Conservation (phyloP, 1,284 basidiomycete genomes). For the Tilletiopsis washingtonensis region DNA sequence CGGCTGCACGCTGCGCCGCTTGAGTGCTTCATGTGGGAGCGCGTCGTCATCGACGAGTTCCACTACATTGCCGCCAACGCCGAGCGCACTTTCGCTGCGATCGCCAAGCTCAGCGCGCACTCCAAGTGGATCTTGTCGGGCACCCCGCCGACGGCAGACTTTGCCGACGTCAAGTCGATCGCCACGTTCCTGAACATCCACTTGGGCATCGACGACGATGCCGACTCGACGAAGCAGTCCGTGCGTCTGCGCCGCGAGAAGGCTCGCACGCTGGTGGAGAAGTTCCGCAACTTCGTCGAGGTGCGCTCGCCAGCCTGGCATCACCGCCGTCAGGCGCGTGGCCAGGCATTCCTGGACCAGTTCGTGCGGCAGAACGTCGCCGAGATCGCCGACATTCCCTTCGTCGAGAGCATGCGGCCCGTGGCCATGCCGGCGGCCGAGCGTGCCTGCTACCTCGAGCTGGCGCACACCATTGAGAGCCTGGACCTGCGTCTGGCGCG, state of each 20-base stretch:
- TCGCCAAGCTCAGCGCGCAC: conserved; percentile 68
- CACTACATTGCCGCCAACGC: conserved; percentile 64
- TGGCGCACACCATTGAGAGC: conserved; percentile 86
- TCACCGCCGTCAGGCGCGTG: conserved; percentile 70
- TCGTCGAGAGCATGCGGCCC: conserved; percentile 60
- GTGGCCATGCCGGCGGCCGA: conserved; percentile 82
- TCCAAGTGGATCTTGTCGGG: conserved; percentile 92
- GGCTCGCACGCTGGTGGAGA: conserved; percentile 81
- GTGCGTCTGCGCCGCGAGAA: conserved; percentile 53
- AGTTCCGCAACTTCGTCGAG: conserved; percentile 92
- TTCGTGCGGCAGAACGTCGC: conserved; percentile 68
- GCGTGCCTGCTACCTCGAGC: conserved; percentile 85
- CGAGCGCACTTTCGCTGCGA: conserved; percentile 67
- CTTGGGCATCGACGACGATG: conserved; percentile 61
- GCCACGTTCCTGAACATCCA: conserved; percentile 37
- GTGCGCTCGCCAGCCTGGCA: conserved; percentile 88
- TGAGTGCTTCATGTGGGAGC: conserved; percentile 69
- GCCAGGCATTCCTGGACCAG: conserved; percentile 61
- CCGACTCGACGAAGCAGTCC: conserved; percentile 59
- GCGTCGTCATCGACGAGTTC: conserved; percentile 87
- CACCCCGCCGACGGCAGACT: conserved; percentile 85
- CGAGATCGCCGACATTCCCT: conserved; percentile 90
- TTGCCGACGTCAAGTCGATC: conserved; percentile 72
- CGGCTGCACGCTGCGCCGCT: conserved; percentile 63
- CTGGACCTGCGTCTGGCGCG: conserved; percentile 62